phyloP scores from a whole-genome alignment of 768 basidiomycete species.

The Artomyces pyxidatus region DNA sequence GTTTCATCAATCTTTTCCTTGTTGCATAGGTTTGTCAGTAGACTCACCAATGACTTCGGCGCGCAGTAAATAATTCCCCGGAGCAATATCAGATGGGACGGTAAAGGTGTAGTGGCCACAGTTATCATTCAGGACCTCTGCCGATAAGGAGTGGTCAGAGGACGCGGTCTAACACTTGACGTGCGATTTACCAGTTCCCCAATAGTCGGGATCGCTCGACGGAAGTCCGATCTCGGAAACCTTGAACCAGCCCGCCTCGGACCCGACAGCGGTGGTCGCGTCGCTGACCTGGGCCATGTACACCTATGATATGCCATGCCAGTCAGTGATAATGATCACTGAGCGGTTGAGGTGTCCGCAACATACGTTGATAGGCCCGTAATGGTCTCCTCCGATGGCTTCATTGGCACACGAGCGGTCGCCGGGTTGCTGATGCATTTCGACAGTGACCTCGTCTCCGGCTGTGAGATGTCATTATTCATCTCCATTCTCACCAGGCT shows the following conservation, averaged over 20 bases:
- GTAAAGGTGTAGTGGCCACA: constrained; percentile 48
- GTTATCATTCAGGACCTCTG: constrained; percentile 28
- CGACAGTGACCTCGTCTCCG: constrained; percentile 39
- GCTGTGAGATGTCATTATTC: constrained; percentile 21
- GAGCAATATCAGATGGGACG: constrained; percentile 31
- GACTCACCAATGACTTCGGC: constrained; percentile 42
- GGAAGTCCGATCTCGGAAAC: constrained; percentile 39
- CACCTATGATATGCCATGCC: constrained; percentile 18
- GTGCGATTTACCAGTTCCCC: constrained; percentile 32
- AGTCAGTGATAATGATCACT: too few relatives aligned
- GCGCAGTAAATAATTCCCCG: constrained; percentile 41
- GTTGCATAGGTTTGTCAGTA: too few relatives aligned
- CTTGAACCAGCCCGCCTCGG: constrained; percentile 42
- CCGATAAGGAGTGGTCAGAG: not conserved
- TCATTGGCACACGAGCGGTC: constrained; percentile 38
- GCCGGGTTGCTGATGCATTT: constrained; percentile 46
- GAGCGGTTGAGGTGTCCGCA: not conserved
- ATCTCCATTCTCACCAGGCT: not conserved
- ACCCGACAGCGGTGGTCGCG: constrained; percentile 35
- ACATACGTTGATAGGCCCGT: constrained; percentile 34
- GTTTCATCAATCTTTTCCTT: too few relatives aligned
- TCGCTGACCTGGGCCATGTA: constrained; percentile 43
- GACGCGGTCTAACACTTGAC: constrained; percentile 3
- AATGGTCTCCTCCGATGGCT: constrained; percentile 47
- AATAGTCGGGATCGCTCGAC: constrained; percentile 40